Base-by-base conservation (phyloP, 2,329 filamentous ascomycete species). In the Hypoxylon sp. region DNA sequence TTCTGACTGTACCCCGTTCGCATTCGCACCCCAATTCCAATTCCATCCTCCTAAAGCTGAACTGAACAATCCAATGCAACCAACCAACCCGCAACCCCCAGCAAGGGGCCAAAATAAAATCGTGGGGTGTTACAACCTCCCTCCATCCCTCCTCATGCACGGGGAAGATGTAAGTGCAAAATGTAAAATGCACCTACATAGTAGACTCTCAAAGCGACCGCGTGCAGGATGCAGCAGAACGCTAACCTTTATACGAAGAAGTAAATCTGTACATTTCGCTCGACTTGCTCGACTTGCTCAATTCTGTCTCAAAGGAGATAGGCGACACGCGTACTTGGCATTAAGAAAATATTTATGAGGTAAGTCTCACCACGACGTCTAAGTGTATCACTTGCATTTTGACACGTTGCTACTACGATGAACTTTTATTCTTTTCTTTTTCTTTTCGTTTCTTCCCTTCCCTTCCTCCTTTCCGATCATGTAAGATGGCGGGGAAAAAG, bases 401-500 rank as follows among this genome's bases (percentile, higher is more conserved):
- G 61, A 70, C 67, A 63, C 65, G 67, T 70, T 54, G 52, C 57
- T 41, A 32, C 57, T 41, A 32, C 47, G 32, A 41, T 46, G 19
- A 25, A 5, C 34, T 43, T 41, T 45, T 30, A 25, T 25, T 21
- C 23, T 37, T 37, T 54, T 45, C 8, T 32, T 50, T 23, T 56
- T 65, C 23, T 27, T 51, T 51, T 53, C 23, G n/a, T 30, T 53
- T 45, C 41, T 27, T 43, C 32, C 50, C 52, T n/a, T n/a, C 41
- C 32, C 29, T 23, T 59, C 19, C 34, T 34, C 34, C 50, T 32
- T 51, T 52, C 51, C 29, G 48, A 39, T 23, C 48, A 29, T 41
- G 48, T 51, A 51, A 54, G 30, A 54, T 51, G 56, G 27, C 23
- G 34, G 23, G 8, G 29, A 39, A 48, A 37, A 56, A 30, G 27